Evolutionary conservation across 352 stramenopile species (phyloP).

Genomic region (Pythium aphanidermatum): DNA sequence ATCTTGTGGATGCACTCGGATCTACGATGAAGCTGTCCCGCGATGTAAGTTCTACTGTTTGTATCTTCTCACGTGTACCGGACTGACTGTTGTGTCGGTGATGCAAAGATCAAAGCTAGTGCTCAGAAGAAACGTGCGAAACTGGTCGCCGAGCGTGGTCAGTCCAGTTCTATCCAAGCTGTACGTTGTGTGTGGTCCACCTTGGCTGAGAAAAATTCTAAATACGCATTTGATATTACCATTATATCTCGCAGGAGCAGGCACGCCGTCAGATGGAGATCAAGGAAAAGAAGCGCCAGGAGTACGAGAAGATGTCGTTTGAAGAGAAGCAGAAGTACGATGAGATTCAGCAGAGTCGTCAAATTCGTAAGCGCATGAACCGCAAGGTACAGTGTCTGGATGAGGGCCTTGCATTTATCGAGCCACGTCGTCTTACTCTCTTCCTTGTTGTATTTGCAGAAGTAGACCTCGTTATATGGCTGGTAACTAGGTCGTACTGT

Average conservation of each 20-base stretch:
- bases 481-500: too few relatives aligned
- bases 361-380: conserved; percentile 57
- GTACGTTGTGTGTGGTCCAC: too few relatives aligned
- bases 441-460: not conserved
- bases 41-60: conserved; percentile 32
- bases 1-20: conserved; percentile 57
- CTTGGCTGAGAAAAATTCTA: too few relatives aligned
- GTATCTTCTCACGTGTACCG: not conserved
- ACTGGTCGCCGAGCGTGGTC: conserved; percentile 44
- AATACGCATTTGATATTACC: too few relatives aligned
- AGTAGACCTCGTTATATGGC: too few relatives aligned
- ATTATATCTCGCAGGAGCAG: too few relatives aligned
- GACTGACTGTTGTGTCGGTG: not conserved
- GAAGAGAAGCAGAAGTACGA: conserved; percentile 78
- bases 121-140: conserved; percentile 72
- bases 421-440: too few relatives aligned
- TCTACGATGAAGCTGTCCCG: conserved; percentile 72
- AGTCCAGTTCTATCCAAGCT: conserved; percentile 4
- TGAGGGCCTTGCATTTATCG: too few relatives aligned
- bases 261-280: conserved; percentile 39
- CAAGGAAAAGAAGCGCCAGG: conserved; percentile 72
- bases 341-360: conserved; percentile 60
- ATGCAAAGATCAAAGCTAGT: conserved; percentile 55
- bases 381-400: conserved; percentile 66
- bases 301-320: conserved; percentile 75